Percentiles rank a stretch among this genome's conserved stretches.
Conservation (phyloP, 768 basidiomycete genomes). For the Amanita inopinata region DNA sequence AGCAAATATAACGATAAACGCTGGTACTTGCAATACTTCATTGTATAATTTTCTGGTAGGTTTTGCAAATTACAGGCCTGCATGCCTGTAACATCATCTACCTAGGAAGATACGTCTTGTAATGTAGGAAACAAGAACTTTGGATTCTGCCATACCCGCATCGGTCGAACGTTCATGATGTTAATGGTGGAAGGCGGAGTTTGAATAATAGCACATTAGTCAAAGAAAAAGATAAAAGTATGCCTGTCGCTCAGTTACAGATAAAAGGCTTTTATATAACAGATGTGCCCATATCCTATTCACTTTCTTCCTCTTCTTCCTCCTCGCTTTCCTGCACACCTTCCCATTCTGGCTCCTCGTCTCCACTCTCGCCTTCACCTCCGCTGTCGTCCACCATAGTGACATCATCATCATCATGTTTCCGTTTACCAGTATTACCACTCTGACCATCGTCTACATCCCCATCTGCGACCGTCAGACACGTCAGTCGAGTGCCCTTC, state of each 20-base stretch:
- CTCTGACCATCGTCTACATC: slow-evolving; percentile 14
- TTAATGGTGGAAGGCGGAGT: too few relatives aligned
- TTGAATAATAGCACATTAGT: too few relatives aligned
- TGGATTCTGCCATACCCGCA: slow-evolving; percentile 28
- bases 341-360: slow-evolving; percentile 16
- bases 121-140: neutral
- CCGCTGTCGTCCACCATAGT: slow-evolving; percentile 19
- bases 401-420: slow-evolving; percentile 22
- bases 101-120: slow-evolving; percentile 28
- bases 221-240: too few relatives aligned
- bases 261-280: too few relatives aligned
- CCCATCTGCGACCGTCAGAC: slow-evolving; percentile 50
- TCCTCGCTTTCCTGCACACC: slow-evolving; percentile 18
- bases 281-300: slow-evolving; percentile 12
- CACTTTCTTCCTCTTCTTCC: slow-evolving; percentile 21
- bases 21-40: slow-evolving; percentile 57
- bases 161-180: slow-evolving; percentile 38
- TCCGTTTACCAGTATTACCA: slow-evolving; percentile 21
- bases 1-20: slow-evolving; percentile 1
- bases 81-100: slow-evolving; percentile 89
- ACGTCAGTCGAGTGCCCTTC: slow-evolving; percentile 80
- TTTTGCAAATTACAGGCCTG: slow-evolving; percentile 95
- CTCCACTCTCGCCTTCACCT: slow-evolving; percentile 14
- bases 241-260: too few relatives aligned
- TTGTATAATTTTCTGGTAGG: slow-evolving; percentile 88